Evolutionary conservation across 1,284 basidiomycete genomes (phyloP).

Genomic region (Moesziomyces sp.): DNA sequence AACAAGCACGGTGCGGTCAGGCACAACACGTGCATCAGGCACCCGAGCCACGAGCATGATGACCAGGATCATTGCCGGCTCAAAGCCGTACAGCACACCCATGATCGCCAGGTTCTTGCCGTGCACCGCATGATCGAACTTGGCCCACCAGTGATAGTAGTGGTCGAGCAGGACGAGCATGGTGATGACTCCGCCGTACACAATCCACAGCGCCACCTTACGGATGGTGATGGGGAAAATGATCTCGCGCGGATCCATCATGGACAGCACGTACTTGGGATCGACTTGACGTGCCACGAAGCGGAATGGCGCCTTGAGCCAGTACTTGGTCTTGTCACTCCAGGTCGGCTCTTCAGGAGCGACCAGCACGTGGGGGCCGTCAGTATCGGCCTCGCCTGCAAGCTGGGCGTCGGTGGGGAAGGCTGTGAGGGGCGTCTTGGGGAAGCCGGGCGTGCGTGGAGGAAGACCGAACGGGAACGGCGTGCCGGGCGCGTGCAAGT

Average conservation of each 20-base stretch:
- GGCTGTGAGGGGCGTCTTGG: slow-evolving; percentile 20
- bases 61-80: slow-evolving; percentile 31
- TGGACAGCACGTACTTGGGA: slow-evolving; percentile 26
- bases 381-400: slow-evolving; percentile 3
- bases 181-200: slow-evolving; percentile 31
- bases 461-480: slow-evolving; percentile 1
- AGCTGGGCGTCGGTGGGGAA: slow-evolving; percentile 6
- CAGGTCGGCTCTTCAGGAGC: slow-evolving; percentile 1
- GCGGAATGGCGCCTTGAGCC: slow-evolving; percentile 8
- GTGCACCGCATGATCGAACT: slow-evolving; percentile 31
- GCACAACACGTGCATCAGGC: slow-evolving; percentile 21
- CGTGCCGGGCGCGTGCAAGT: slow-evolving; percentile 1
- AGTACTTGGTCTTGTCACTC: slow-evolving; percentile 11
- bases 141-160: slow-evolving; percentile 42
- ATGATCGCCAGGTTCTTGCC: slow-evolving; percentile 35
- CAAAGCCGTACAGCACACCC: slow-evolving; percentile 39
- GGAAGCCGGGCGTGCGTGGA: slow-evolving; percentile 21
- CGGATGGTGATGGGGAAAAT: slow-evolving; percentile 29
- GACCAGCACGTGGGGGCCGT: slow-evolving; percentile 1
- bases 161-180: slow-evolving; percentile 29
- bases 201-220: slow-evolving; percentile 27
- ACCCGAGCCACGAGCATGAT: slow-evolving; percentile 34
- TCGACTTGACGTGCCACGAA: slow-evolving; percentile 22
- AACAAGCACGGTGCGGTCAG: slow-evolving; percentile 37
- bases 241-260: slow-evolving; percentile 31